Evolutionary conservation across 148 eudicot genomes (phyloP), one percentile per base, ranked within the genome.

Genomic region (Drosera capensis): DNA sequence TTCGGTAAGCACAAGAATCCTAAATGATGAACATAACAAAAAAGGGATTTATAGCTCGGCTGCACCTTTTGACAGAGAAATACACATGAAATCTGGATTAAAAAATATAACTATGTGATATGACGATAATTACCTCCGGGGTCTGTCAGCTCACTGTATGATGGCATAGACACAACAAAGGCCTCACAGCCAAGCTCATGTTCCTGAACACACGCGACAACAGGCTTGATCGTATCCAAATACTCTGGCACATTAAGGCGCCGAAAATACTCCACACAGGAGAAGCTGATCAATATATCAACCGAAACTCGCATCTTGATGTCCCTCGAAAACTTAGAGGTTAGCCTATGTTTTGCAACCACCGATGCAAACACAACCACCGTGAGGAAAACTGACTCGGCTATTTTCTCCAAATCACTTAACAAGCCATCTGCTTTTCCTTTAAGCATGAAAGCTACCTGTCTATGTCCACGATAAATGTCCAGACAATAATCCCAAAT

Each of bases 351-450:
- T 54, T 84, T 90, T 54, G 90, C 71, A 43, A 90, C 97, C 20
- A 81, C 75, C 65, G 73, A 68, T 25, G 97, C 81, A 73, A 90
- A 90, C 50, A 90, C 77, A 30, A 78, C 95, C 56, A 79, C 76
- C 97, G 84, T 80, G 51, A 90, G 72, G 67, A 90, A 90, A 46
- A 93, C 84, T 44, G 97, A 78, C 62, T 80, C 97, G 39, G 93
- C 83, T 43, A 90, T 64, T 58, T 78, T 80, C 57, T 90, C 97
- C 40, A 90, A 46, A 54, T 78, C 74, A 44, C 52, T 50, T 12
- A 90, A 64, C 35, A 90, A 58, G 44, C 66, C 74, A 44, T 68
- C 78, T 7, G 62, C 56, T 52, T 46, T 66, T 41, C 75, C 85
- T 46, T 58, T 67, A 38, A 84, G 68, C 45, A 71, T 12, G 46